phyloP scores from a whole-genome alignment of 1,284 basidiomycete species.

The Cerioporus squamosus region DNA sequence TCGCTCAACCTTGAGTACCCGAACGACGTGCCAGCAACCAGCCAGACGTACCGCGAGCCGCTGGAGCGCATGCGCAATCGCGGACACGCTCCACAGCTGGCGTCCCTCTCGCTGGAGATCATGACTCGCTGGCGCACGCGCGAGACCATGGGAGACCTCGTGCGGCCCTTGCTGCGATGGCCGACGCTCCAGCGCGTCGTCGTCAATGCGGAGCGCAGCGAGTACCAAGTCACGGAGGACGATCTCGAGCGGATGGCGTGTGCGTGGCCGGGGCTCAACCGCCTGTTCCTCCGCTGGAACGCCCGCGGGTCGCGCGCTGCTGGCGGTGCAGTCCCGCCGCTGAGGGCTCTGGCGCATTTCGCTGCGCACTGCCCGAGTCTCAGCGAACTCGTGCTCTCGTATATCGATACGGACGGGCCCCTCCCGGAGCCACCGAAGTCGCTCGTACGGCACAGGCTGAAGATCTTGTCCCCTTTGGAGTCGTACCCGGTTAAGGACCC shows the following conservation, averaged over 20 bases:
- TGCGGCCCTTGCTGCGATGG: background rate
- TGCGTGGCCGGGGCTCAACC: background rate
- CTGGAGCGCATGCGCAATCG: background rate
- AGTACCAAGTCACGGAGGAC: conserved; percentile 1
- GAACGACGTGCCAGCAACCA: conserved; percentile 1
- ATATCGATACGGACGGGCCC: background rate
- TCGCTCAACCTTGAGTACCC: background rate
- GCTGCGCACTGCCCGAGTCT: background rate
- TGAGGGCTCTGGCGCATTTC: conserved; percentile 2
- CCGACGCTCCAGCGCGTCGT: conserved; percentile 3
- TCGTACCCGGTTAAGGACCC: background rate
- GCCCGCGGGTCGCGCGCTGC: background rate
- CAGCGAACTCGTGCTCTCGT: background rate
- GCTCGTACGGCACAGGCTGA: background rate
- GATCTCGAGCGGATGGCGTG: conserved; percentile 7
- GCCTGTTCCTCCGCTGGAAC: background rate
- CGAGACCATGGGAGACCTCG: background rate
- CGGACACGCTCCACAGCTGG: background rate
- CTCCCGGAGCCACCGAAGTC: background rate
- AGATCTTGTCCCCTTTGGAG: background rate
- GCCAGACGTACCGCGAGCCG: background rate
- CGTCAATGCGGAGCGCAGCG: background rate
- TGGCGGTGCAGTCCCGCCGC: background rate
- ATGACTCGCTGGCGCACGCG: conserved; percentile 3
- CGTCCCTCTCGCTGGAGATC: background rate